Percentiles rank a stretch among this genome's conserved stretches.
Evolutionary conservation across 164 flowering plant genomes (phyloP).

Genomic region (Piper longum): DNA sequence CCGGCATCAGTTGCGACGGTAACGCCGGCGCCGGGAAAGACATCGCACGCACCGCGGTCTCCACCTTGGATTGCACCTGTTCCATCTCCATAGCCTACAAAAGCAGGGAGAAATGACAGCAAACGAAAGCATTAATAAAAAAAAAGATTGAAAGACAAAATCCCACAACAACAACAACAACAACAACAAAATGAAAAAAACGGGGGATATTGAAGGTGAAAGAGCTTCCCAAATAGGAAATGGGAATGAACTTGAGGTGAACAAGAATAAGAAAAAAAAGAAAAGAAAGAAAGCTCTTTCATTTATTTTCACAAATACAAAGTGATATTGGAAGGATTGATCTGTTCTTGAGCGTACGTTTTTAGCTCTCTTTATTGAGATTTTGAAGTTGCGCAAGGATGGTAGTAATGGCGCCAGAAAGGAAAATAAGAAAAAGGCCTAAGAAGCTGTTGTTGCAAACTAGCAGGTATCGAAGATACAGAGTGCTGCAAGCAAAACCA

Average conservation of each 20-base stretch:
- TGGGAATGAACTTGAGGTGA: neutral
- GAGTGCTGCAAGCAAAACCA: too few relatives aligned
- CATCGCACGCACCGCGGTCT: slow-evolving; percentile 7
- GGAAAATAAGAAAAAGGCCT: neutral
- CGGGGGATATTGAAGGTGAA: too few relatives aligned
- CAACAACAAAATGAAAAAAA: too few relatives aligned
- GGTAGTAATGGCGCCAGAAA: slow-evolving; percentile 8
- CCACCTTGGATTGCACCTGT: slow-evolving; percentile 31
- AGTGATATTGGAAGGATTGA: neutral
- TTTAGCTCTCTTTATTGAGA: neutral
- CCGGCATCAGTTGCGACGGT: slow-evolving; percentile 12
- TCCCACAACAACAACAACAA: too few relatives aligned
- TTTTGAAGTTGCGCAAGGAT: slow-evolving; percentile 2
- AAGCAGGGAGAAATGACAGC: neutral
- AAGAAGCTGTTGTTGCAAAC: too few relatives aligned
- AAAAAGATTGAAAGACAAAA: neutral
- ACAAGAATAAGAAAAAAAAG: neutral
- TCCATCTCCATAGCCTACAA: slow-evolving; percentile 30
- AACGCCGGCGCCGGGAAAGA: slow-evolving; percentile 22
- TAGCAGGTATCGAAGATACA: too few relatives aligned
- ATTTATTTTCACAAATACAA: neutral
- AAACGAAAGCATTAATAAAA: neutral
- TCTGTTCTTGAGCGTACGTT: neutral
- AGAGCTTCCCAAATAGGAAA: neutral
- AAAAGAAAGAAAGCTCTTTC: neutral